Conservation (phyloP, 495 filamentous ascomycete species). For the Penicillium angulare region DNA sequence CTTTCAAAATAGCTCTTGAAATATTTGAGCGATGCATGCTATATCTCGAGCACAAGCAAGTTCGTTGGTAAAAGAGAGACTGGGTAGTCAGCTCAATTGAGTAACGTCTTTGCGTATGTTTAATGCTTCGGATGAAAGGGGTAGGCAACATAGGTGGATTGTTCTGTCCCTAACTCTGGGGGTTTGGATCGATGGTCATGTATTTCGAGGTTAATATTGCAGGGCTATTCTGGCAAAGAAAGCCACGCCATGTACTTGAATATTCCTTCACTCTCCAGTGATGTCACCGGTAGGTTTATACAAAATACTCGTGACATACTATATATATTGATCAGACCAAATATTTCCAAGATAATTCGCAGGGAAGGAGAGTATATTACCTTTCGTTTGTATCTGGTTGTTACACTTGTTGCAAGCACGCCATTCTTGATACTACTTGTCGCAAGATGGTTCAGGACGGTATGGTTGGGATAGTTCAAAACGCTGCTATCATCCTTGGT, state of each 20-base stretch:
- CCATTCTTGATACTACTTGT: slow-evolving; percentile 98
- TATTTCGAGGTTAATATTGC: background rate
- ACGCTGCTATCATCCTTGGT: slow-evolving; percentile 99
- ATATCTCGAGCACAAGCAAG: background rate
- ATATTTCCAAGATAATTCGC: background rate
- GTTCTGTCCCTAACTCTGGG: background rate
- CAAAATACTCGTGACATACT: slow-evolving; percentile 98
- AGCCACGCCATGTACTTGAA: background rate
- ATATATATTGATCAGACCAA: slow-evolving; percentile 11
- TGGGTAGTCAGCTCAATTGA: too few species aligned
- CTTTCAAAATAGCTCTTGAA: background rate
- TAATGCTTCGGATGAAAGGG: background rate
- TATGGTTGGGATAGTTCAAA: slow-evolving; percentile 92
- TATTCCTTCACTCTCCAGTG: slow-evolving; percentile 24
- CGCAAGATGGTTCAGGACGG: slow-evolving; percentile 94
- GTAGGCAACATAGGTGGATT: background rate
- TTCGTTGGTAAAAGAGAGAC: too few species aligned
- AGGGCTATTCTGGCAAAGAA: background rate
- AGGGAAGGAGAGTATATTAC: slow-evolving; percentile 42
- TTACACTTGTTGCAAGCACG: slow-evolving; percentile 93
- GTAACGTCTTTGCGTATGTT: too few species aligned
- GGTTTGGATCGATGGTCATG: background rate
- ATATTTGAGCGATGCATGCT: background rate
- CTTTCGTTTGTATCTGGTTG: slow-evolving; percentile 95
- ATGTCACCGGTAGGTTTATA: slow-evolving; percentile 79